Evolutionary conservation across 148 eudicot species (phyloP), one percentile per base, ranked within the genome.

Genomic region (Chenopodium formosanum): DNA sequence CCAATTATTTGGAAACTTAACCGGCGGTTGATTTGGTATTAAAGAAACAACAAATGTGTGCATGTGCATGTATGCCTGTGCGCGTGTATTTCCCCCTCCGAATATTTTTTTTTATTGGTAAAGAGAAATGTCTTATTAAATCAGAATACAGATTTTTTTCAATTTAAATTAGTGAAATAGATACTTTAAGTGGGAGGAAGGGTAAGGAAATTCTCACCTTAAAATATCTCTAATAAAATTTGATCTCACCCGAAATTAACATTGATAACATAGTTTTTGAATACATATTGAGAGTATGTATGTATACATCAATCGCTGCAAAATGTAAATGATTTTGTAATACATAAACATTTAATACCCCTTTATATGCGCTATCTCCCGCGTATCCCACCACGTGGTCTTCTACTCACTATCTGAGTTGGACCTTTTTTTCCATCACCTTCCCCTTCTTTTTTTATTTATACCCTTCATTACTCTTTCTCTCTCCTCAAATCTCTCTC

Each of bases 331-430:
- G 8, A 40, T 40, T 40, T 40, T 40, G 44, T 40, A 40, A 40
- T 40, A 40, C 44, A 5, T 40, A 40, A 40, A 40, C 6, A 40
- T 40, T 40, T 56, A 56, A 56, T 56, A 56, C 62, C 73, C 48
- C 12, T 32, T 32, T 17, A 27, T 25, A 10, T 75, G 66, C 25
- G 32, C 14, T 75, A 75, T 19, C 67, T 75, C 66, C 44, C 62
- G 58, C 78, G 58, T 19, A 53, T 56, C 19, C 32, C 22, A 75
- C 78, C 78, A 75, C 78, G 64, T 75, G 78, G 78, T 56, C 78
- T 2, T 75, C 67, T 56, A 74, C 25, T 56, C 62, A 58, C 32
- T 75, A 64, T 75, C 46, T 75, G 65, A 53, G 40, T 63, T 53
- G 78, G 65, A 52, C 65, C 66, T 53, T 4, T 58, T 50, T 23